Evolutionary conservation across 179 eudicot species (phyloP).

Genomic region (Patellifolia procumbens): DNA sequence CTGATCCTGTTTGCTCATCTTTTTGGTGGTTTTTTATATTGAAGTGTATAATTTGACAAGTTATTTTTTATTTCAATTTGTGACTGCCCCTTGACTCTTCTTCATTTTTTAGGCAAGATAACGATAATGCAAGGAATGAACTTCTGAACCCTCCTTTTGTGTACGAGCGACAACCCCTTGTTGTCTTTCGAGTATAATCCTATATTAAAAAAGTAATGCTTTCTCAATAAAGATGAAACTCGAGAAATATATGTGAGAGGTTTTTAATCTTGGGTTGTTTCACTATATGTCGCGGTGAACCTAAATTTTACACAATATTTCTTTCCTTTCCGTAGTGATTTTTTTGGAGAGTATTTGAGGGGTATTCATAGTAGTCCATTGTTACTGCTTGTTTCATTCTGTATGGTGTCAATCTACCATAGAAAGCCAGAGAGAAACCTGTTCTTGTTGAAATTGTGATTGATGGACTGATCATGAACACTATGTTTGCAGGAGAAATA

Average conservation of each 20-base stretch:
- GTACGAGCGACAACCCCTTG: no score
- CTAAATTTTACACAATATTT: neutral
- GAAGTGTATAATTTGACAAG: no score
- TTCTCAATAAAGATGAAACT: neutral
- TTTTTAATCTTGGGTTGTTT: neutral
- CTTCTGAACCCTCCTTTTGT: no score
- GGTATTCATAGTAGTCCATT: neutral
- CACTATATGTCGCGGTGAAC: neutral
- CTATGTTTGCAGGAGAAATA: constrained; percentile 17
- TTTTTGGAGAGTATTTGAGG: neutral
- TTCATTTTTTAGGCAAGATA: no score
- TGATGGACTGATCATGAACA: constrained; percentile 10
- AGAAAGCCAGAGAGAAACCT: neutral
- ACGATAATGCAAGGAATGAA: no score
- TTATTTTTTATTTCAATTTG: no score
- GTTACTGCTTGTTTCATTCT: neutral
- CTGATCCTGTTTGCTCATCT: constrained; percentile 1
- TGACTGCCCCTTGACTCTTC: neutral
- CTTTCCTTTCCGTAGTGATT: neutral
- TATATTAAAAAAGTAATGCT: neutral
- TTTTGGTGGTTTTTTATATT: neutral
- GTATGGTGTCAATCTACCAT: neutral
- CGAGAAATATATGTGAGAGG: neutral
- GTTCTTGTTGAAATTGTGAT: neutral
- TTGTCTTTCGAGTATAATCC: no score